Base-by-base conservation (phyloP, 805 yeast genomes). In the Cyberlindnera mississippiensis region DNA sequence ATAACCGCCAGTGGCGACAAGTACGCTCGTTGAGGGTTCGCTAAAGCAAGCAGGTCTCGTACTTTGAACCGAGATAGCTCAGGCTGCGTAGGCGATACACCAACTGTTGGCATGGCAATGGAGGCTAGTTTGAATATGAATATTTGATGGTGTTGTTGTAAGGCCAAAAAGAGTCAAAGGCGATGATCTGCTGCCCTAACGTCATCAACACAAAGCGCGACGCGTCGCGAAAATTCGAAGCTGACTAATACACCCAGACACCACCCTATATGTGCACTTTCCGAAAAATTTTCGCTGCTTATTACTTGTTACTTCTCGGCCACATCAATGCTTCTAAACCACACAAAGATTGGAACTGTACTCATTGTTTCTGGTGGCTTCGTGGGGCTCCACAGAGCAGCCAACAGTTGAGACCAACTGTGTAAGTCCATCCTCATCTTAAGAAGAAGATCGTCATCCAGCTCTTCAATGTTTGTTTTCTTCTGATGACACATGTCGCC, bases 1-100 rank as follows among this genome's bases (percentile, higher is more conserved):
- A 93, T 75, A 18, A 85, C 84, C 0, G 96, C 71, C 10, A 91
- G 66, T 2, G 91, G 87, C 46, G 89, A 80, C 6, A 56, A 52
- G 58, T 75, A 80, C 2, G 93, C 67, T 11, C 62, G 67, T 2
- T 55, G 49, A 1, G 67, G 64, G 36, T 75, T 69, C 37, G 70
- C 67, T 13, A 85, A 61, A 33, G 69, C 73, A 9, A 62, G 44
- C 3, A 85, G 58, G 48, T 84, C 74, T 22, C 63, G 64, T 59
- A 69, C 73, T 5, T 68, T 73, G 61, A 67, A 82, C 29, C 48
- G 45, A 1, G 85, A 56, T 13, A 17, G 14, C 12, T 33, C 36
- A 5, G 28, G 35, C 10, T 11, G 11, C 4, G 38, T 14, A 4
- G 29, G 30, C 3, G 35, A 15, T 10, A 39, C 42, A 2, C 4